Percentiles rank a stretch among this genome's conserved stretches.
Conservation (phyloP, 176 grass and related monocot species). For the Oryza glumipatula region DNA sequence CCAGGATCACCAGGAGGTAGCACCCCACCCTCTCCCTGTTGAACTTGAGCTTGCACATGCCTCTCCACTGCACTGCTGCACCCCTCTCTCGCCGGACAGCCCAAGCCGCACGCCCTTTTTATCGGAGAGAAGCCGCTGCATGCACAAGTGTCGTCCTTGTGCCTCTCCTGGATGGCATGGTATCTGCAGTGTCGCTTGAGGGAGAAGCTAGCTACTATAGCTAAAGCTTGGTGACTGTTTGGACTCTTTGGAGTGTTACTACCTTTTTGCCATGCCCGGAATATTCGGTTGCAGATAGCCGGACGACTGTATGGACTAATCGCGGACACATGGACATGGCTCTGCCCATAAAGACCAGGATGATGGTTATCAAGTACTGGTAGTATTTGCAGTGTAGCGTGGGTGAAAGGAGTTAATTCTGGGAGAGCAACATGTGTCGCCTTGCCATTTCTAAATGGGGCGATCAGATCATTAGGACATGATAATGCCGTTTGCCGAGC, state of each 20-base stretch:
- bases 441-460: background rate
- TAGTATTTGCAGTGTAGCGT: background rate
- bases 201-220: background rate
- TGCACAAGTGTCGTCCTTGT: conserved; percentile 8
- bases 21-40: conserved; percentile 47
- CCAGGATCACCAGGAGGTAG: conserved; percentile 44
- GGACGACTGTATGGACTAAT: background rate
- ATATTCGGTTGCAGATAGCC: background rate
- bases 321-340: conserved; percentile 34
- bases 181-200: background rate
- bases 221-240: background rate
- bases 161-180: conserved; percentile 28
- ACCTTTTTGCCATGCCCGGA: conserved; percentile 28
- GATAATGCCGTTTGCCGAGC: conserved; percentile 1
- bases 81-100: background rate
- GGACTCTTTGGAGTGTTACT: background rate
- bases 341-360: background rate
- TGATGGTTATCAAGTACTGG: background rate
- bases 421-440: conserved; percentile 13
- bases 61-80: too few species aligned
- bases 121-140: background rate
- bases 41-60: conserved; percentile 42
- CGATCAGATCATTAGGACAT: background rate
- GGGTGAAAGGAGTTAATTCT: conserved; percentile 10
- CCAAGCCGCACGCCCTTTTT: background rate